Evolutionary conservation across 768 basidiomycete genomes (phyloP).

Genomic region (Lentinus brumalis): DNA sequence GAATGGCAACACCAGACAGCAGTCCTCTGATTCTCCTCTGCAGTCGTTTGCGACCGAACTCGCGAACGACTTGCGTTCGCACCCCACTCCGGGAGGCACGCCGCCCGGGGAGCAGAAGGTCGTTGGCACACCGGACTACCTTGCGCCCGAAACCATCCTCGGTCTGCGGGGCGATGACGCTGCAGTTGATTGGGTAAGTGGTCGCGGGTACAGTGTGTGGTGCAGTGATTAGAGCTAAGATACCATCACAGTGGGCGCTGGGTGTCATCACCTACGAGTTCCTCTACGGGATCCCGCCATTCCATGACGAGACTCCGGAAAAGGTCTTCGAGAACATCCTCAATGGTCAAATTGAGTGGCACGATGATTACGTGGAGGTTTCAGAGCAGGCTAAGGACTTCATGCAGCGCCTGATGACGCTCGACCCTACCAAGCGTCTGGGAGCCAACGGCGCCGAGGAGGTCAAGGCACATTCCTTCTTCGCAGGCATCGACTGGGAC

Average conservation of each 20-base stretch:
- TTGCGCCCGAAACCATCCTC: constrained; percentile 94
- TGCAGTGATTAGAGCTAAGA: constrained; percentile 20
- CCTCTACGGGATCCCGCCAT: constrained; percentile 94
- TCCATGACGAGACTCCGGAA: constrained; percentile 96
- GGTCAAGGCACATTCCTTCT: constrained; percentile 91
- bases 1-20: constrained; percentile 39
- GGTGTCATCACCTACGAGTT: constrained; percentile 99
- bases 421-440: constrained; percentile 77
- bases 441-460: constrained; percentile 89
- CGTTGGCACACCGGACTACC: constrained; percentile 96
- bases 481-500: constrained; percentile 91
- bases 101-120: constrained; percentile 90
- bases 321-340: constrained; percentile 98
- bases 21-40: constrained; percentile 67
- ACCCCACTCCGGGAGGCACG: constrained; percentile 67
- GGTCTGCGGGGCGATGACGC: constrained; percentile 94
- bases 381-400: constrained; percentile 88
- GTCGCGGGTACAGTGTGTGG: constrained; percentile 13
- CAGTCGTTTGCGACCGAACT: constrained; percentile 88
- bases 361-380: constrained; percentile 89
- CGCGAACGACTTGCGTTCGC: constrained; percentile 79
- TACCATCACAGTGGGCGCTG: constrained; percentile 81
- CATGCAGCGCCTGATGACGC: constrained; percentile 82
- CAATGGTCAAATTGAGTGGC: constrained; percentile 93
- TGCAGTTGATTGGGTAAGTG: constrained; percentile 92